These are phyloP conservation scores for Cucumis hystrix DNA, from an alignment of 306 rosid species.

Conservation along the genomic window DNA sequence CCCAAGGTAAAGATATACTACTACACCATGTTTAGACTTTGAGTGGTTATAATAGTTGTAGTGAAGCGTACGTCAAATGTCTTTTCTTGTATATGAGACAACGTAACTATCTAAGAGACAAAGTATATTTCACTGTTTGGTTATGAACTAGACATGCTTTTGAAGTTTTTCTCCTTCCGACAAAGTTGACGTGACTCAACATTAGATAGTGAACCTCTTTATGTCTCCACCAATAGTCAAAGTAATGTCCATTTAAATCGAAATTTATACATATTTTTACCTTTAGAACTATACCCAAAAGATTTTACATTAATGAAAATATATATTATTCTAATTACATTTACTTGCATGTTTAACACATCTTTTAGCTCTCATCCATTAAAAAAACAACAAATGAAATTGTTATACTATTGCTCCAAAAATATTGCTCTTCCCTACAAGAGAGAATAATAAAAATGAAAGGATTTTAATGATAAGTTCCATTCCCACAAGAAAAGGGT, in stretches of 20 bases:
- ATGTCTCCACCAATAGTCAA: not conserved
- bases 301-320: too few relatives aligned
- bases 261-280: not conserved
- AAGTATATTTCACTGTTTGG: not conserved
- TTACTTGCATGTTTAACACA: too few relatives aligned
- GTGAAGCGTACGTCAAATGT: not conserved
- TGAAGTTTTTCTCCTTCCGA: not conserved
- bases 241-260: not conserved
- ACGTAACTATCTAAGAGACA: not conserved
- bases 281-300: not conserved
- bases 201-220: not conserved
- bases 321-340: too few relatives aligned
- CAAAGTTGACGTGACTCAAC: not conserved
- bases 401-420: too few relatives aligned
- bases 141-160: not conserved
- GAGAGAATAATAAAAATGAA: too few relatives aligned
- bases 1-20: not conserved
- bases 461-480: too few relatives aligned
- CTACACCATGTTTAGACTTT: not conserved
- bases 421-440: too few relatives aligned
- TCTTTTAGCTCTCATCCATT: too few relatives aligned
- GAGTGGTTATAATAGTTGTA: not conserved
- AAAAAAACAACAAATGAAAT: too few relatives aligned
- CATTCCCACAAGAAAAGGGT: too few relatives aligned
- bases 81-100: not conserved